Evolutionary conservation across 2,329 filamentous ascomycete genomes (phyloP), one percentile per base, ranked within the genome.

Genomic region (Dactylellina drechsleri): DNA sequence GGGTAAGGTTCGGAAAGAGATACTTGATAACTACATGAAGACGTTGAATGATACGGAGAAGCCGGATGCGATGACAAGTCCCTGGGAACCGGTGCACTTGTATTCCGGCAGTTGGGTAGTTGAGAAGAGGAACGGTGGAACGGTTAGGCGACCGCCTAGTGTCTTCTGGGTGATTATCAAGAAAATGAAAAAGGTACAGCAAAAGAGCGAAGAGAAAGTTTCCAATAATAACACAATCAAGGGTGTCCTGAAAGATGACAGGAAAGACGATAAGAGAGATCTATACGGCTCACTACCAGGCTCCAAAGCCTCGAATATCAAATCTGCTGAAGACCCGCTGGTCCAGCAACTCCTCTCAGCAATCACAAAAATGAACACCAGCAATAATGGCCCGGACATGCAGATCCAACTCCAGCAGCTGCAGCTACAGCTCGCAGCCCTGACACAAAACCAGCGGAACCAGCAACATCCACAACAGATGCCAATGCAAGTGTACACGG

Each of bases 111-210:
- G 41, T 8, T 20, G 41, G 28, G 28, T 65, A 5, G 10, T 54
- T 15, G 58, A 71, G 40, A 65, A 71, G 47, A 65, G 40, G 20
- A 36, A 36, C 31, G 31, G 31, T 7, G 53, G 40, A 6, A 58
- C 49, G 2, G 20, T 43, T 3, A 65, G 36, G 16, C 8, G 66
- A 6, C 52, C 66, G 13, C 52, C 58, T 6, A 15, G 18, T 15
- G 4, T 47, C 26, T 71, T 71, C 26, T 71, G 59, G 59, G 50
- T 71, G 8, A 71, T 71, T 15, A 49, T 71, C 18, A 64, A 59
- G 53, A 58, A 59, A 31, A 40, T 58, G 53, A 71, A 40, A 41
- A 58, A 36, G 15, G 58, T 59, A 3, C 58, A 59, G 3, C 36
- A 53, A 31, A 62, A 62, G 13, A 12, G n/a, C n/a, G 49, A 47